These are phyloP conservation scores for Iris pallida DNA, from an alignment of 116 monocot species.

Conservation along the genomic window DNA sequence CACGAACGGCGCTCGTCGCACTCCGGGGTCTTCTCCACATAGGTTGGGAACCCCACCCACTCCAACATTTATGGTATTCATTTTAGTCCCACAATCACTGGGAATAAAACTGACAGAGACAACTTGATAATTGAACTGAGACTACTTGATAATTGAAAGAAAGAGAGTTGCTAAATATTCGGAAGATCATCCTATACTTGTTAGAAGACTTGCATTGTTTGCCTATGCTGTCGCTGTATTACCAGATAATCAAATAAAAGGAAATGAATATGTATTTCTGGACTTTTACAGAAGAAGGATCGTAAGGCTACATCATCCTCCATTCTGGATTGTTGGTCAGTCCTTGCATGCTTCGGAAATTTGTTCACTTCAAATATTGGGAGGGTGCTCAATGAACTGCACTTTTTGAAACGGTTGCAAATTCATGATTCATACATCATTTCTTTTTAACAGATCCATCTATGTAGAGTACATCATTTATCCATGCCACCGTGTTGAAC, in stretches of 20 bases:
- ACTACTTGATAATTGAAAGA: too few species aligned
- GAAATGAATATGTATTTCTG: not conserved
- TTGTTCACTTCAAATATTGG: not conserved
- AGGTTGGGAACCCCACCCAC: too few species aligned
- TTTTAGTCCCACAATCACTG: too few species aligned
- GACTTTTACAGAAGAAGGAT: not conserved
- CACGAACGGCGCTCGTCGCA: too few species aligned
- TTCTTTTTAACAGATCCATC: conserved; percentile 42
- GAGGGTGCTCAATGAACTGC: not conserved
- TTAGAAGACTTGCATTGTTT: too few species aligned
- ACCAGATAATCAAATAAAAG: not conserved
- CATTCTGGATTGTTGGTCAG: too few species aligned
- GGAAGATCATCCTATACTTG: too few species aligned
- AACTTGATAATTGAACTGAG: too few species aligned
- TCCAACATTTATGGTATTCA: too few species aligned
- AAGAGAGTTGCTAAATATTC: too few species aligned
- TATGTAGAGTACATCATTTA: conserved; percentile 66
- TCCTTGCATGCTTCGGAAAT: not conserved
- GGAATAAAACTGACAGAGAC: too few species aligned
- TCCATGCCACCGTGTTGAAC: conserved; percentile 67
- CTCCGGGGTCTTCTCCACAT: too few species aligned
- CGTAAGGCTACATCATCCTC: not conserved
- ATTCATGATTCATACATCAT: not conserved
- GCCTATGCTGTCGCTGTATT: not conserved
- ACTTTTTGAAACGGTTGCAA: not conserved